These are phyloP conservation scores for Melocanna baccifera DNA, from an alignment of 176 grass and related monocot species.

Conservation along the genomic window DNA sequence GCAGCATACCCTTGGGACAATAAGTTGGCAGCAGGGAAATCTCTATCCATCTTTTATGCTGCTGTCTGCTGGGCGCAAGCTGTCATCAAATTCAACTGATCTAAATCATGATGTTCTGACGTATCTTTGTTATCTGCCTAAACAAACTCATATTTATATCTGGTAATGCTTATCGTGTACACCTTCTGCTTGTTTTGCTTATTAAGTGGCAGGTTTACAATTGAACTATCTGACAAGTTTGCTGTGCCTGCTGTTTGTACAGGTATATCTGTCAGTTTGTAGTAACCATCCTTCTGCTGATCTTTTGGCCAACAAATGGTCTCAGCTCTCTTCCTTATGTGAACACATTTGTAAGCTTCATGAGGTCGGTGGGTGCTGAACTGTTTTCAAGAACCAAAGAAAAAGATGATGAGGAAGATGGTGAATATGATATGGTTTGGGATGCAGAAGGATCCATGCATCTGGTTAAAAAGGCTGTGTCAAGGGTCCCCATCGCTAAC, in stretches of 20 bases:
- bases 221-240: conserved; percentile 14
- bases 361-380: conserved; percentile 54
- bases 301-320: conserved; percentile 86
- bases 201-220: neutral
- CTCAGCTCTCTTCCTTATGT: conserved; percentile 52
- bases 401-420: conserved; percentile 79
- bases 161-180: conserved; percentile 43
- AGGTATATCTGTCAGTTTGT: conserved; percentile 83
- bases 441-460: conserved; percentile 94
- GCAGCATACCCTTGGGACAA: conserved; percentile 89
- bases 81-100: conserved; percentile 59
- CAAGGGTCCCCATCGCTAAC: conserved; percentile 25
- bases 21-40: conserved; percentile 95
- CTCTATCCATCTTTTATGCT: conserved; percentile 99
- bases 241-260: conserved; percentile 35
- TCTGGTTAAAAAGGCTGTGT: conserved; percentile 60
- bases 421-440: conserved; percentile 92
- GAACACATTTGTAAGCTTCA: conserved; percentile 43
- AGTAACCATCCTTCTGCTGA: conserved; percentile 63
- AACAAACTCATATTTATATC: conserved; percentile 94
- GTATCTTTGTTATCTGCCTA: conserved; percentile 83
- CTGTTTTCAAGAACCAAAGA: conserved; percentile 70
- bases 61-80: conserved; percentile 53
- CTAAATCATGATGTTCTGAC: conserved; percentile 48
- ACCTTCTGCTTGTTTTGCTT: conserved; percentile 12